These are phyloP conservation scores for Chrysosporium keratinophilum DNA, from an alignment of 2,329 filamentous ascomycete genomes.

Conservation along the genomic window DNA sequence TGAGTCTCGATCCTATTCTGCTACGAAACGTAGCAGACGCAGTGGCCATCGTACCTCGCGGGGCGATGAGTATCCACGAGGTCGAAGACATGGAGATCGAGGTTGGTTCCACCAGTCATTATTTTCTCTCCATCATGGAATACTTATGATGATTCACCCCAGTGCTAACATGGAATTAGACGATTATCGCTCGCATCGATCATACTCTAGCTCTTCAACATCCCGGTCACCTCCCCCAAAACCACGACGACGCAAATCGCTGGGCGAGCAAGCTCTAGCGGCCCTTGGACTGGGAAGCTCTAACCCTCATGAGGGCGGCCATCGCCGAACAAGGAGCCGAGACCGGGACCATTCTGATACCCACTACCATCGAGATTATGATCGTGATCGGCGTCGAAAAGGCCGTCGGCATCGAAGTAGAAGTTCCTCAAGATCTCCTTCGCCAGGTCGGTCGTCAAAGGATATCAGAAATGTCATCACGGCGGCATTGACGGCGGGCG, in stretches of 20 bases:
- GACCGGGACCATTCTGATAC: conserved; percentile 29
- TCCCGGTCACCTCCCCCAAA: conserved; percentile 34
- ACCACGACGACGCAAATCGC: conserved; percentile 36
- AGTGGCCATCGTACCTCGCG: neutral
- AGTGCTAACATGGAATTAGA: conserved; percentile 9
- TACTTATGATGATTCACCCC: neutral
- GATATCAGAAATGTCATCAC: conserved; percentile 80
- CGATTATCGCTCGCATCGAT: conserved; percentile 24
- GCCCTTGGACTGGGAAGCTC: conserved; percentile 52
- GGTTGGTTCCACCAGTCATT: conserved; percentile 22
- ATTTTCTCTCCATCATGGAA: no score
- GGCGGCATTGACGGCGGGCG: conserved; percentile 79
- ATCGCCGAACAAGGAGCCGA: neutral
- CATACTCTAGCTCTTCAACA: conserved; percentile 25
- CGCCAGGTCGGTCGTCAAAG: conserved; percentile 45
- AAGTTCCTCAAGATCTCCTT: conserved; percentile 39
- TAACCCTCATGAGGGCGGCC: conserved; percentile 34
- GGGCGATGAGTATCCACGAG: neutral
- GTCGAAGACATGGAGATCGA: conserved; percentile 18
- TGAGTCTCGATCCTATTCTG: conserved; percentile 1
- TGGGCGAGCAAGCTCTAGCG: conserved; percentile 43
- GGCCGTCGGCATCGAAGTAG: conserved; percentile 34
- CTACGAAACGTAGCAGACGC: neutral
- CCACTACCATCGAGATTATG: conserved; percentile 22
- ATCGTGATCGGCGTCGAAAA: conserved; percentile 43